These are phyloP conservation scores for Lanmaoa rubissima DNA, from an alignment of 768 basidiomycete species.

Conservation along the genomic window DNA sequence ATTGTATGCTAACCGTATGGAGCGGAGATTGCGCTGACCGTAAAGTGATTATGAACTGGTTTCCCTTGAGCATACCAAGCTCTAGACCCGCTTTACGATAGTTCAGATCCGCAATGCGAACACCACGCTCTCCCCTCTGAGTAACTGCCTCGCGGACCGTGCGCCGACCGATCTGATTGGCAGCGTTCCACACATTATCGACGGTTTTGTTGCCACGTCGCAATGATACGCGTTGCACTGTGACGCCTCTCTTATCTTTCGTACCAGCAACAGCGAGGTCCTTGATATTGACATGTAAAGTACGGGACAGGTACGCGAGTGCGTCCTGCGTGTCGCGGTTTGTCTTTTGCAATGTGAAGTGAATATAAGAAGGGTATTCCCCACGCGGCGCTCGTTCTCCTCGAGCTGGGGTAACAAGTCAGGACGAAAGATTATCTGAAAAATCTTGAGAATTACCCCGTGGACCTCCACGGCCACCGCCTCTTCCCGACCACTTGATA, in stretches of 20 bases:
- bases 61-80: conserved; percentile 95
- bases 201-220: conserved; percentile 73
- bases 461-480: conserved; percentile 45
- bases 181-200: conserved; percentile 81
- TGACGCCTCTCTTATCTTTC: conserved; percentile 97
- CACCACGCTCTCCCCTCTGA: conserved; percentile 84
- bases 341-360: conserved; percentile 95
- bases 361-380: conserved; percentile 82
- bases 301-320: conserved; percentile 73
- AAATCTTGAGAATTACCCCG: conserved; percentile 24
- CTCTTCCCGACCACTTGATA: conserved; percentile 71
- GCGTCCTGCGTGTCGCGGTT: conserved; percentile 98
- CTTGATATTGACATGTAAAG: conserved; percentile 71
- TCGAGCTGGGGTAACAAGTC: conserved; percentile 19
- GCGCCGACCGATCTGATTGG: conserved; percentile 65
- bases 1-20: conserved; percentile 14
- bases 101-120: conserved; percentile 83
- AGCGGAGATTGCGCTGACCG: conserved; percentile 46
- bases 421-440: neutral
- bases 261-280: conserved; percentile 92
- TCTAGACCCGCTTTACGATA: conserved; percentile 84
- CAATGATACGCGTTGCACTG: conserved; percentile 86
- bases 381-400: conserved; percentile 54
- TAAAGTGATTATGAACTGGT: conserved; percentile 91
- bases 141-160: conserved; percentile 55